A percentile compares a stretch with the other conserved stretches of the same genome.
Evolutionary conservation across 768 basidiomycete genomes (phyloP).

Genomic region (Tulasnella sp.): DNA sequence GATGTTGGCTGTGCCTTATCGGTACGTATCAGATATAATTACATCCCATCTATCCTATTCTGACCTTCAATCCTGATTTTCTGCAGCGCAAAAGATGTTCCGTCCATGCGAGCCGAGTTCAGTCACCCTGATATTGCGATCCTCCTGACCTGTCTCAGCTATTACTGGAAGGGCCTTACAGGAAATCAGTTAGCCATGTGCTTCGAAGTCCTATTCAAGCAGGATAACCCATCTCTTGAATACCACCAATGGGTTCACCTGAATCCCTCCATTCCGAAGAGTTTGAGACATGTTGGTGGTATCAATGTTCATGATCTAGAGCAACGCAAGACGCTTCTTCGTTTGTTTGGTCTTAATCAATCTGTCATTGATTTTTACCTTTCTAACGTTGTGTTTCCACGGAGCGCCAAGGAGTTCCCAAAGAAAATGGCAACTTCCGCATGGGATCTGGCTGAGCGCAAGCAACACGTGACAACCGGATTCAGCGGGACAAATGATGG

Average conservation of each 20-base stretch:
- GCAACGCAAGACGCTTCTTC: conserved; percentile 26
- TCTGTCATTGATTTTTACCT: conserved; percentile 37
- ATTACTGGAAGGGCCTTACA: conserved; percentile 37
- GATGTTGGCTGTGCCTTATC: conserved; percentile 7
- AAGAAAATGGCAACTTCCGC: conserved; percentile 36
- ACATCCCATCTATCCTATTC: no score
- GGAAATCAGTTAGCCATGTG: conserved; percentile 28
- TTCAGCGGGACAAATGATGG: conserved; percentile 48
- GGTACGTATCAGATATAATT: no score
- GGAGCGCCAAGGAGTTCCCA: conserved; percentile 37
- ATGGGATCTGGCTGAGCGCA: conserved; percentile 40
- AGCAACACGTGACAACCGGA: conserved; percentile 30
- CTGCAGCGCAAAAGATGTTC: conserved; percentile 41
- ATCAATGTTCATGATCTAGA: conserved; percentile 33
- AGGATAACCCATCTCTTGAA: conserved; percentile 31
- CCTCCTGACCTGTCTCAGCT: conserved; percentile 35
- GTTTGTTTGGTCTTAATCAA: conserved; percentile 29
- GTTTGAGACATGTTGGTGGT: conserved; percentile 27
- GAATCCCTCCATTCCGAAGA: conserved; percentile 21
- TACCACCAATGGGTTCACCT: conserved; percentile 33
- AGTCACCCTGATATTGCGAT: conserved; percentile 41
- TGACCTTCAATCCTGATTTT: no score
- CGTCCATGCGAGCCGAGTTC: conserved; percentile 36
- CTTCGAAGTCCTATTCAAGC: conserved; percentile 30
- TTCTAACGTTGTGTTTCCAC: conserved; percentile 36